Evolutionary conservation across 306 rosid genomes (phyloP), one percentile per base, ranked within the genome.

Genomic region (Alnus glutinosa): DNA sequence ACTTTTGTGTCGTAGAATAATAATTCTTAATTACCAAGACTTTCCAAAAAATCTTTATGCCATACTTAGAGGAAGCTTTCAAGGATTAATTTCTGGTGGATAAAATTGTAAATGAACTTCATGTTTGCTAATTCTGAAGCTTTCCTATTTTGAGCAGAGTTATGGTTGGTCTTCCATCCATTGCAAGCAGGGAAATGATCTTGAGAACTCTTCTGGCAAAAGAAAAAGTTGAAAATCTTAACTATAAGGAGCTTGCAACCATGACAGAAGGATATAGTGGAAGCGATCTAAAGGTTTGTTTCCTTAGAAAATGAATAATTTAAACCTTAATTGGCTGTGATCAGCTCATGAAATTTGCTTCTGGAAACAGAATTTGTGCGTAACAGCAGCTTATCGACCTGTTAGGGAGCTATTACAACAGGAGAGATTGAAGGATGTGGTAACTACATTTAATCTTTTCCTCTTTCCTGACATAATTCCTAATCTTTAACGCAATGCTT

Each of bases 201-300:
- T 77, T 92, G 86, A 92, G 74, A 82, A 92, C 96, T 80, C 90
- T 92, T 34, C 82, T 92, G 34, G 68, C 91, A 58, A 88, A 90
- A 84, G 97, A 90, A 83, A 88, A 84, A 32, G 86, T 83, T 14
- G 90, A 90, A 74, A 82, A 83, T 83, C 70, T 92, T 4, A 94
- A 90, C 86, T 92, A 85, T 55, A 90, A 90, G 80, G 97, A 89
- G 80, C 96, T 92, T 28, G 93, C 96, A 70, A 19, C 74, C 67
- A 89, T 90, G 87, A 93, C 96, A 16, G 94, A 90, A 82, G 99
- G 99, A 70, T 95, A 78, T 51, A 95, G 90, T 83, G 98, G 98
- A 79, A 95, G 98, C 79, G 99, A 95, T 82, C 97, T 95, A 10
- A 95, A 93, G 98, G 99, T 93, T 63, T 74, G 76, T 47, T 73